A percentile compares a stretch with the other conserved stretches of the same genome.
phyloP scores from a whole-genome alignment of 1,284 basidiomycete genomes.

The Lignosus rhinocerotis region DNA sequence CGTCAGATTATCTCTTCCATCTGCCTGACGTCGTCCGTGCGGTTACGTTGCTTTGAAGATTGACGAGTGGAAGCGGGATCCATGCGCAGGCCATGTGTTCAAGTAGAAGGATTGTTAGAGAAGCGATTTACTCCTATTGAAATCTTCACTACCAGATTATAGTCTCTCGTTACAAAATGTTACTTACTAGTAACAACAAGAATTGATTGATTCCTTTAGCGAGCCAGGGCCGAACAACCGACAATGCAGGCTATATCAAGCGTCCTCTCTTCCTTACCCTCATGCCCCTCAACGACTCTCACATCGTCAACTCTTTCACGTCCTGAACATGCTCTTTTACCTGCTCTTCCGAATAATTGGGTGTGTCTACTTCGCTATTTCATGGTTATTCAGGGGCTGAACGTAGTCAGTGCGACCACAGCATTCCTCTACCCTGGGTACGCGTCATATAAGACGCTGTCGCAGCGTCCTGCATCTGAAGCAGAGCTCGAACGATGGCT shows the following conservation, averaged over 20 bases:
- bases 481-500: constrained; percentile 83
- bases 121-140: background rate
- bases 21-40: constrained; percentile 15
- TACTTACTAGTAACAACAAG: background rate
- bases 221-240: constrained; percentile 8
- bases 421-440: constrained; percentile 85
- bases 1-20: background rate
- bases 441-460: constrained; percentile 83
- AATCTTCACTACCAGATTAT: too few relatives aligned
- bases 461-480: constrained; percentile 76
- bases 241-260: constrained; percentile 7
- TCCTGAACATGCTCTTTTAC: constrained; percentile 31
- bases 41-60: constrained; percentile 10
- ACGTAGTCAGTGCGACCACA: constrained; percentile 51
- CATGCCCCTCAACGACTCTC: constrained; percentile 11
- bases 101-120: background rate
- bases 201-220: constrained; percentile 7
- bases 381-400: constrained; percentile 3
- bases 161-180: background rate
- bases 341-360: constrained; percentile 32
- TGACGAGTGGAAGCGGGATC: constrained; percentile 1
- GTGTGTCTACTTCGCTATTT: constrained; percentile 6
- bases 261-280: constrained; percentile 11
- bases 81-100: constrained; percentile 2
- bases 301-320: constrained; percentile 1